Percentiles rank a stretch among this genome's conserved stretches.
Conservation (phyloP, 192 early-diverging fungal species). For the Geosiphon pyriformis region DNA sequence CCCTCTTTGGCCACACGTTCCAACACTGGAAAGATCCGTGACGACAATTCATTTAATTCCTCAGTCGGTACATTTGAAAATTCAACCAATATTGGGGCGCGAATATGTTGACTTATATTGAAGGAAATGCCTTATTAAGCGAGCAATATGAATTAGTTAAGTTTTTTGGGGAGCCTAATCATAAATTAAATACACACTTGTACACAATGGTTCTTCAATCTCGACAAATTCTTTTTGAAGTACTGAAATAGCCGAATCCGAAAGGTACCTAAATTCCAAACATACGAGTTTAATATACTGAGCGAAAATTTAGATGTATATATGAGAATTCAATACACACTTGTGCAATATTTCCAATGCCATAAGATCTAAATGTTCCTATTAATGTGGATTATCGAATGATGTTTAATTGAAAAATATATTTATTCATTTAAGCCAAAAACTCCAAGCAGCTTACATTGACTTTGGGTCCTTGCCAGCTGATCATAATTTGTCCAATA, state of each 20-base stretch:
- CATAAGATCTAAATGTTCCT: constrained; percentile 27
- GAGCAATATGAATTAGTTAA: background rate
- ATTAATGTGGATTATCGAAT: background rate
- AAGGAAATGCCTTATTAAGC: constrained; percentile 30
- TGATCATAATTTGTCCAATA: constrained; percentile 48
- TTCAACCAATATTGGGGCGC: constrained; percentile 33
- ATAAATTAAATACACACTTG: constrained; percentile 29
- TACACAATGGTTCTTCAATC: constrained; percentile 55
- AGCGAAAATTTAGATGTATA: constrained; percentile 4
- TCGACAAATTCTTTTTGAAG: constrained; percentile 58
- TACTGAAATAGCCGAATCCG: constrained; percentile 53
- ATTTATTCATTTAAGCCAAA: too few relatives aligned
- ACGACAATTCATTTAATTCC: constrained; percentile 43
- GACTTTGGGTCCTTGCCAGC: constrained; percentile 50
- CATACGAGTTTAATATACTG: constrained; percentile 21
- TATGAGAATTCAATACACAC: constrained; percentile 22
- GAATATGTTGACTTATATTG: constrained; percentile 40
- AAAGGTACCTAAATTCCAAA: constrained; percentile 41
- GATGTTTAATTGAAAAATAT: background rate
- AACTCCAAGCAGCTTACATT: constrained; percentile 37
- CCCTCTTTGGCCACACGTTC: constrained; percentile 43
- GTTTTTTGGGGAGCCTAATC: background rate
- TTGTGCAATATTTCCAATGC: constrained; percentile 29
- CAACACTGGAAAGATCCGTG: constrained; percentile 40
- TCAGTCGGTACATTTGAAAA: constrained; percentile 52